Evolutionary conservation across 2,329 filamentous ascomycete species (phyloP).

Genomic region (Microsporum ferrugineum): DNA sequence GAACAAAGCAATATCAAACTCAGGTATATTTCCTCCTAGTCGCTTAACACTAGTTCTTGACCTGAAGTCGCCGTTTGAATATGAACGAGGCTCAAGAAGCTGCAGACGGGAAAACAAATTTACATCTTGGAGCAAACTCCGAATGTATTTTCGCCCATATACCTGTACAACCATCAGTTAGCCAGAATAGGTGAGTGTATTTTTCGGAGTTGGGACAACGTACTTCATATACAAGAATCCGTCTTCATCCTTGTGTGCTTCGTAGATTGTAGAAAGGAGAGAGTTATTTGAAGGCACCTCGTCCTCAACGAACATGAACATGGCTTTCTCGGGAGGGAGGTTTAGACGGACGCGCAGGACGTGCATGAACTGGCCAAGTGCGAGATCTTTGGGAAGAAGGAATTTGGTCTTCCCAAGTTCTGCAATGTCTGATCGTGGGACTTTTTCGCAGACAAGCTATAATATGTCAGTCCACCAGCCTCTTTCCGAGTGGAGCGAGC

Average conservation of each 20-base stretch:
- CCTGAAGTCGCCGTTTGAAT: too few species aligned
- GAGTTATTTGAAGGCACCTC: slow-evolving; percentile 92
- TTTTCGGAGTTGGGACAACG: slow-evolving; percentile 21
- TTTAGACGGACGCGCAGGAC: slow-evolving; percentile 99
- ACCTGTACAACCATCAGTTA: slow-evolving; percentile 37
- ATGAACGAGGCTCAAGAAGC: too few species aligned
- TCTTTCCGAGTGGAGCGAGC: not conserved
- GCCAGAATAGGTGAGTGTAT: slow-evolving; percentile 9
- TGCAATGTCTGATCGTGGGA: slow-evolving; percentile 96
- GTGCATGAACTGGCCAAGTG: slow-evolving; percentile 98
- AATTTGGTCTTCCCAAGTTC: slow-evolving; percentile 99
- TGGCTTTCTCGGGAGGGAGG: slow-evolving; percentile 97
- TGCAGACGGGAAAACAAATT: too few species aligned
- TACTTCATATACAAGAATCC: slow-evolving; percentile 97
- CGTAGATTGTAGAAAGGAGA: slow-evolving; percentile 98
- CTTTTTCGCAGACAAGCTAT: slow-evolving; percentile 98
- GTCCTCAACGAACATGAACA: slow-evolving; percentile 99
- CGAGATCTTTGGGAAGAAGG: slow-evolving; percentile 90
- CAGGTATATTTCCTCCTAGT: too few species aligned
- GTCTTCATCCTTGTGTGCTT: slow-evolving; percentile 86
- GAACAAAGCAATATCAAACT: too few species aligned
- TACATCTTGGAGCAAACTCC: slow-evolving; percentile 37
- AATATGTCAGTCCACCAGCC: not conserved
- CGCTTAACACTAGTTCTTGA: too few species aligned
- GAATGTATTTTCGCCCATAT: slow-evolving; percentile 99